Evolutionary conservation across 768 basidiomycete species (phyloP).

Genomic region (Mycena vitilis): DNA sequence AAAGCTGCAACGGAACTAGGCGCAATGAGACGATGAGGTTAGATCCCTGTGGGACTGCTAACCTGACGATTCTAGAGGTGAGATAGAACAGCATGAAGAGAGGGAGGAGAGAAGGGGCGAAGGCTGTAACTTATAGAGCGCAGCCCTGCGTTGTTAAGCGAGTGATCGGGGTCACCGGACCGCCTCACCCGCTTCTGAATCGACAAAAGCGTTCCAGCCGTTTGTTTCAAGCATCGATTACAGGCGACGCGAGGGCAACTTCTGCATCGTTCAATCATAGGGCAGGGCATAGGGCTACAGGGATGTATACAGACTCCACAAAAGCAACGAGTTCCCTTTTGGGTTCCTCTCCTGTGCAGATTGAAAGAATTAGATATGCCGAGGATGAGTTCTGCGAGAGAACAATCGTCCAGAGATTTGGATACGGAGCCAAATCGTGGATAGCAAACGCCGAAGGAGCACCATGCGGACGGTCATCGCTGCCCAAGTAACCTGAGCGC

Average conservation of each 20-base stretch:
- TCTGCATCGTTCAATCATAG: no score
- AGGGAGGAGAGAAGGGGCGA: background rate
- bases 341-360: no score
- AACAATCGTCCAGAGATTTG: no score
- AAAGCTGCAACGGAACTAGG: slow-evolving; percentile 79
- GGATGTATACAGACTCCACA: no score
- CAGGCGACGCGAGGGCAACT: background rate
- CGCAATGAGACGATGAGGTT: background rate
- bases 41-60: slow-evolving; percentile 25
- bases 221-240: no score
- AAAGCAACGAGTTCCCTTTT: no score
- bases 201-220: no score
- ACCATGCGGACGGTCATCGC: slow-evolving; percentile 21
- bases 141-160: slow-evolving; percentile 23
- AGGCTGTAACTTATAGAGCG: background rate
- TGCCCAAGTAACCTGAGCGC: slow-evolving; percentile 69
- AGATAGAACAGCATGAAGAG: slow-evolving; percentile 61
- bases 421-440: background rate
- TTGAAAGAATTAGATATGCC: no score
- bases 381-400: no score
- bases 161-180: slow-evolving; percentile 3
- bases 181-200: background rate
- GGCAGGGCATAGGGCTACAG: no score
- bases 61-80: slow-evolving; percentile 63
- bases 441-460: slow-evolving; percentile 1